Evolutionary conservation across 148 eudicot genomes (phyloP).

Genomic region (Rhododendron henanense): DNA sequence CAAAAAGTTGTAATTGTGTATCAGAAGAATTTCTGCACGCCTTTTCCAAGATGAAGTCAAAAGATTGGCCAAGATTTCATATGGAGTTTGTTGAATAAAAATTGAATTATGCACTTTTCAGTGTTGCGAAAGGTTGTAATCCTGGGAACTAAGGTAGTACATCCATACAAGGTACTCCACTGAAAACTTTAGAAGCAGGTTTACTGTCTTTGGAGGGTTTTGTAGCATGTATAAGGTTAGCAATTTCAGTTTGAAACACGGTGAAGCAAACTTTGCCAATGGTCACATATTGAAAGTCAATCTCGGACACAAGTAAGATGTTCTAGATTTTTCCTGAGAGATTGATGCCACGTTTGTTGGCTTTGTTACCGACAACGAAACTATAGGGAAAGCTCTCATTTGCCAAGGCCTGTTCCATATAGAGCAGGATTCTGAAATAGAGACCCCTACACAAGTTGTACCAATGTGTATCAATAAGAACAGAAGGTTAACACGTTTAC

Average conservation of each 20-base stretch:
- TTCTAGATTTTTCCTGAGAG: neutral
- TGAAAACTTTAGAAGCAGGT: neutral
- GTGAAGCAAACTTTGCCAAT: neutral
- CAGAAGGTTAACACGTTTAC: too few relatives aligned
- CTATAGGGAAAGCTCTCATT: neutral
- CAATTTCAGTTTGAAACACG: neutral
- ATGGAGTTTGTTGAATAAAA: neutral
- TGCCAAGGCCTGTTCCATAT: neutral
- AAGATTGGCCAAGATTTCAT: neutral
- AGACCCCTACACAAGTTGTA: neutral
- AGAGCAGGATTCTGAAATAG: neutral
- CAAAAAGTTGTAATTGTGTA: neutral
- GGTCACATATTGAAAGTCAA: neutral
- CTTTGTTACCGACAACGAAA: neutral
- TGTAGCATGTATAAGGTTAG: neutral
- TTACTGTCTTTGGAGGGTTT: neutral
- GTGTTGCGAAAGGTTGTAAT: neutral
- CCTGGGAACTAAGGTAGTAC: neutral
- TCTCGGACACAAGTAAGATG: neutral
- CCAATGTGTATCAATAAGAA: neutral
- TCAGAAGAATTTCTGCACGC: neutral
- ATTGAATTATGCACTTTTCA: neutral
- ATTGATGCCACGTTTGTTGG: neutral
- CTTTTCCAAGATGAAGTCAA: neutral
- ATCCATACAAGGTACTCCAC: neutral